Base-by-base conservation (phyloP, 352 stramenopile genomes). In the Aphanomyces astaci region DNA sequence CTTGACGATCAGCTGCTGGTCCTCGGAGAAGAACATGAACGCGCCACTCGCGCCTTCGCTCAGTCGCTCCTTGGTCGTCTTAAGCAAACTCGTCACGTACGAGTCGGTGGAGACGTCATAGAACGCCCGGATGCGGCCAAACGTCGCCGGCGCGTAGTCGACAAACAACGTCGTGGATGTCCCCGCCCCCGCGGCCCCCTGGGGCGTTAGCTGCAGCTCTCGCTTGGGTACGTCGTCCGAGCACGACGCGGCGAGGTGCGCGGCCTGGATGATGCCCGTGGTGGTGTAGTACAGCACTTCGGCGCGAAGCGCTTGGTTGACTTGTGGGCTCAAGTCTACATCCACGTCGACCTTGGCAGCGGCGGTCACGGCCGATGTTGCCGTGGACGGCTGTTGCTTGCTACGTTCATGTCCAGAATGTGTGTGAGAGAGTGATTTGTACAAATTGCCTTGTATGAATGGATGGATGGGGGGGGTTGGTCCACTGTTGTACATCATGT, bases 21-120 rank as follows among this genome's bases (percentile, higher is more conserved):
- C 86, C 66, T 89, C 80, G 4, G 86, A 94, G 67, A 94, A 94
- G 72, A 93, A 94, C 86, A 94, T 94, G 73, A 94, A 94, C 13
- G 86, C 86, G 11, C 86, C 86, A 72, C 84, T 93, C 0, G 86
- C 86, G 53, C 86, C 86, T 86, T 94, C 86, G 72, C 84, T 93
- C 64, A 94, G 52, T 13, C 86, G 81, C 53, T 94, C 86, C 73
- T 94, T 94, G 0, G 86, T 94, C 36, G 85, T 94, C 17, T 83
- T 78, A 52, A 80, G 91, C 64, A 94, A 56, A 73, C 83, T 92
- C 56, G 89, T 77, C 25, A 92, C 89, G 72, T 94, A 94, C 72
- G 87, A 76, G 46, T 80, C 89, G 56, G 84, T 92, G 43, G 89
- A 79, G 59, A 94, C 82, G 19, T 84, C 84, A 69, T 92, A 94